phyloP scores from a whole-genome alignment of 352 stramenopile genomes.

The Phytophthora cactorum region DNA sequence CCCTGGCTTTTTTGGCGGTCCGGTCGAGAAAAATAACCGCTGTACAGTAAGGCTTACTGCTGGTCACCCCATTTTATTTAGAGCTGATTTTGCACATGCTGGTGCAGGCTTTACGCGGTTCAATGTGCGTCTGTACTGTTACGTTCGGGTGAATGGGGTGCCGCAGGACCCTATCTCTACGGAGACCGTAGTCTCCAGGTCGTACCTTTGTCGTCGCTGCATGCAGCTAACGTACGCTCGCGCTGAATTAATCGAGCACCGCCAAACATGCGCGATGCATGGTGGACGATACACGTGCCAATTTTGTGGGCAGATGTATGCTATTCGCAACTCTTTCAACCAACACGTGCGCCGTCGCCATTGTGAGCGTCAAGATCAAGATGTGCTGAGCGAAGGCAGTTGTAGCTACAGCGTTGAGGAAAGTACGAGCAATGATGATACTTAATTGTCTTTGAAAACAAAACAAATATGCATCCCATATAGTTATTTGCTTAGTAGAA shows the following conservation, averaged over 20 bases:
- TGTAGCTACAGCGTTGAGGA: neutral
- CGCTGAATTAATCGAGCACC: neutral
- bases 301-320: neutral
- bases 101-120: neutral
- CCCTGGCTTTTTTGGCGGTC: neutral
- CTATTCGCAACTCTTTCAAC: neutral
- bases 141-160: neutral
- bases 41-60: neutral
- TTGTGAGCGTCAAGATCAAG: neutral
- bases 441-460: neutral
- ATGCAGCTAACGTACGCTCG: neutral
- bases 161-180: neutral
- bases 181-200: neutral
- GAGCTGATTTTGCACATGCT: neutral
- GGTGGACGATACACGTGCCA: neutral
- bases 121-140: neutral
- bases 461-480: neutral
- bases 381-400: neutral
- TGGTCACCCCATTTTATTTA: neutral
- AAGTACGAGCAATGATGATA: neutral
- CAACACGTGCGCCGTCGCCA: neutral
- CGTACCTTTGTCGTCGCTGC: neutral
- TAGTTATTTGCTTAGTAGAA: neutral
- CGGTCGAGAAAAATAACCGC: neutral
- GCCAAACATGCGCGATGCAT: neutral